Evolutionary conservation across 2,329 filamentous ascomycete species (phyloP).

Genomic region (Malbranchea zuffiana): DNA sequence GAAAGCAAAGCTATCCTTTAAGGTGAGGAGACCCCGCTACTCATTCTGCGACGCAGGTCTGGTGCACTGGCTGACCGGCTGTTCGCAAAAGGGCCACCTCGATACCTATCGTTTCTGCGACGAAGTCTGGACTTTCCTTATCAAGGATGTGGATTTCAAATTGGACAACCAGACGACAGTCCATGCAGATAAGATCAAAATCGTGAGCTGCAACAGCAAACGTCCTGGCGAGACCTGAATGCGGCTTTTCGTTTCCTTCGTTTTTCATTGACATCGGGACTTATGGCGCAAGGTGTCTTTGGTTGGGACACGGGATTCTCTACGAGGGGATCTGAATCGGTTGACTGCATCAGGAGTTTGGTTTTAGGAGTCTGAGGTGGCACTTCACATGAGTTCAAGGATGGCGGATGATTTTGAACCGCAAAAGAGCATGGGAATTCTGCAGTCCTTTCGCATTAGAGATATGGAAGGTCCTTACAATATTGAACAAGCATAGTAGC

Average conservation of each 20-base stretch:
- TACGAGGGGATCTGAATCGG: not conserved
- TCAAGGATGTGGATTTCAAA: conserved; percentile 98
- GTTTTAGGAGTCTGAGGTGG: too few relatives aligned
- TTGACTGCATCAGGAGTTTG: too few relatives aligned
- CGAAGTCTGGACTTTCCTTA: conserved; percentile 98
- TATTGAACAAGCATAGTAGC: too few relatives aligned
- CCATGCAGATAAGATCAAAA: conserved; percentile 87
- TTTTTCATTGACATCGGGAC: not conserved
- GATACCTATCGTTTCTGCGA: conserved; percentile 99
- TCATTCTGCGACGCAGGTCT: not conserved
- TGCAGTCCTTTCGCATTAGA: too few relatives aligned
- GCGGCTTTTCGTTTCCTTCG: not conserved
- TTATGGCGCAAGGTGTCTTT: not conserved
- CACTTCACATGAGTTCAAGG: too few relatives aligned
- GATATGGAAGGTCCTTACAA: too few relatives aligned
- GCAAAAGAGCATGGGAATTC: too few relatives aligned
- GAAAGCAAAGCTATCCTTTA: conserved; percentile 83
- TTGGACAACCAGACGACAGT: conserved; percentile 72
- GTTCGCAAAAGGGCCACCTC: conserved; percentile 64
- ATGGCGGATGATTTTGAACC: too few relatives aligned
- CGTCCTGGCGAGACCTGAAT: conserved; percentile 47
- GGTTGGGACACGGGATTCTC: not conserved
- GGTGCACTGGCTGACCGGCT: conserved; percentile 5
- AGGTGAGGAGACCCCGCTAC: conserved; percentile 48
- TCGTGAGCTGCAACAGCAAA: conserved; percentile 95